Base-by-base conservation (phyloP, 768 basidiomycete species). In the Sarcomyxa edulis region DNA sequence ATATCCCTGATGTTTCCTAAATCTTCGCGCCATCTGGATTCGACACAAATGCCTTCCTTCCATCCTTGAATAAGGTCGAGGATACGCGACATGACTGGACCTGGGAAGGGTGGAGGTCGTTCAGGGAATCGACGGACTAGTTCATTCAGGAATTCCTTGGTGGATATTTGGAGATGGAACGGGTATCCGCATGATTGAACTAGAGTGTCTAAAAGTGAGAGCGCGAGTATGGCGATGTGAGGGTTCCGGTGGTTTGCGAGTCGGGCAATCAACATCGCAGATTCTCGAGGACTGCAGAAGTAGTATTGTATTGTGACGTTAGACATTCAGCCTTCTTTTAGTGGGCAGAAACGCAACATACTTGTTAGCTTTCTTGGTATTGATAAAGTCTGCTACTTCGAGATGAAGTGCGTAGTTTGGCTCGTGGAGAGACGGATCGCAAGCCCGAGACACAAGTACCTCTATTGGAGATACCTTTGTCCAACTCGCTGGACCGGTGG, bases 111-210 rank as follows among this genome's bases (percentile, higher is more conserved):
- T 1, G 96, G 95, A 3, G 96, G 96, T 31, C 95, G 80, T 63
- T 99, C 96, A 5, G 96, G 96, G 59, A 99, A 98, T 49, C 94
- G 80, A 34, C 95, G 82, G 18, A 99, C 96, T 56, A 99, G 83
- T 57, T 98, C 96, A 62, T 99, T 99, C 12, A 98, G 71, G 56
- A 97, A 99, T 54, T 98, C 96, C 55, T 99, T 98, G 28, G 95
- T 98, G 12, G 86, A 72, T 50, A 98, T 87, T 60, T 99, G 96
- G 16, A 99, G 81, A 57, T 98, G 96, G 42, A 99, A 86, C 0
- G 95, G 83, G 63, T 99, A 99, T 59, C 96, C 96, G 56, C 95
- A 98, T 27, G 87, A 84, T 56, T 93, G 87, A 31, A 97, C 85
- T 35, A 99, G 81, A 10, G 88, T 92, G 59, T 93, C 87, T 46